phyloP scores from a whole-genome alignment of 2,329 filamentous ascomycete species.

The Cytospora leucostoma region DNA sequence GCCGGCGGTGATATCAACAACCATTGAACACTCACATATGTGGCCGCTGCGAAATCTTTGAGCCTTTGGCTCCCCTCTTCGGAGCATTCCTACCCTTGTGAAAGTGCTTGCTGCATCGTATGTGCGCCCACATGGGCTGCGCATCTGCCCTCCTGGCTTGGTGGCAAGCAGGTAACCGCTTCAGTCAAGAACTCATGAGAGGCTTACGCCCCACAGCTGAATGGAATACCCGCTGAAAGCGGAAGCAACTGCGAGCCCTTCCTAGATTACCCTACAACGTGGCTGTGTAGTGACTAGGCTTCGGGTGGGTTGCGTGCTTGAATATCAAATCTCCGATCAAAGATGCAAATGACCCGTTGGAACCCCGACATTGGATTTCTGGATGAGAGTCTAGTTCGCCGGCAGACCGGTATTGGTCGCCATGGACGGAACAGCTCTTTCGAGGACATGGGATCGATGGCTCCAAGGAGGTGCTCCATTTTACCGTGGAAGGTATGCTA shows the following conservation, averaged over 20 bases:
- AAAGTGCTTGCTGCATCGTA: neutral
- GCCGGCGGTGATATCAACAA: constrained; percentile 2
- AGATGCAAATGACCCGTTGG: neutral
- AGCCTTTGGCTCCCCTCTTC: neutral
- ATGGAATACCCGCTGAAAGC: neutral
- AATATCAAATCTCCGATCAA: neutral
- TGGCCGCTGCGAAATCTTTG: neutral
- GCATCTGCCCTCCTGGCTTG: neutral
- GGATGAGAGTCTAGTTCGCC: neutral
- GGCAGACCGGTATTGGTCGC: neutral
- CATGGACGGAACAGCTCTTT: neutral
- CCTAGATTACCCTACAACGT: neutral
- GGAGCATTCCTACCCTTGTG: neutral
- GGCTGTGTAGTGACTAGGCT: neutral
- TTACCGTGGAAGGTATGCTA: neutral
- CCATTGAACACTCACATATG: neutral
- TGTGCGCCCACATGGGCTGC: neutral
- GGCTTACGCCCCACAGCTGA: neutral
- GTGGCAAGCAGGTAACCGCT: neutral
- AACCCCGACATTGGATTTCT: neutral
- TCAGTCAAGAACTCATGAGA: neutral
- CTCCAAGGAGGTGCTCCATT: neutral
- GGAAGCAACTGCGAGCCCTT: neutral
- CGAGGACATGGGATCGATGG: neutral
- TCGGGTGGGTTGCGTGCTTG: neutral